Evolutionary conservation across 2,329 filamentous ascomycete genomes (phyloP), one percentile per base, ranked within the genome.

Genomic region (Thielaviopsis punctulata): DNA sequence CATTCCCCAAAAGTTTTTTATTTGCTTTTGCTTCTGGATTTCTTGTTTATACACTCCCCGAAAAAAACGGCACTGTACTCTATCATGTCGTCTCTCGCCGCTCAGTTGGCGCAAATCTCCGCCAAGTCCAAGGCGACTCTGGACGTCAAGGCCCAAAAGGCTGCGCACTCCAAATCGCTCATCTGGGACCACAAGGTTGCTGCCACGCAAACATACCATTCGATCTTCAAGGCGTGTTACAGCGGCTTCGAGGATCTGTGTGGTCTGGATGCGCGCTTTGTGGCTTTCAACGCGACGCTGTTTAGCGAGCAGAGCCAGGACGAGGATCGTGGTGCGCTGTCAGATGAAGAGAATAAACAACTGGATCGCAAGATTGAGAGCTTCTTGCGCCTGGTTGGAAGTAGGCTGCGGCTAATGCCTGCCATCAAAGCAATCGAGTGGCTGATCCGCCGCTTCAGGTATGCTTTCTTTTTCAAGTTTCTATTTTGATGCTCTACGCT

Each of bases 261-360:
- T 66, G 79, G 81, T 58, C 73, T 98, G 51, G 93, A 99, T 64
- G 65, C 73, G 22, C 79, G 88, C 54, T 96, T 95, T 61, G 62
- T 73, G 13, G 72, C 75, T 33, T 98, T 90, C 63, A 75, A 78
- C 56, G 73, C 75, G 53, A 89, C 80, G 51, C 73, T 99, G 53
- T 99, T 96, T 73, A 93, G 85, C 70, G 85, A 92, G 60, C 86
- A 95, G 69, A 95, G 90, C 68, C 89, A 88, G 64, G 75, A 78
- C 56, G 82, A 95, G 62, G 92, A 98, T 64, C 79, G 92, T 51
- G 83, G 79, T 21, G 83, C 92, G 67, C 83, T 96, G 76, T 89
- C 82, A 15, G 73, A 75, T 25, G 72, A 75, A 55, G 86, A 96
- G 64, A 96, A 95, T 68, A 74, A 78, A 58, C 83, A 88, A 62